Base-by-base conservation (phyloP, 257 asterid genomes). In the Verbascum thapsus region DNA sequence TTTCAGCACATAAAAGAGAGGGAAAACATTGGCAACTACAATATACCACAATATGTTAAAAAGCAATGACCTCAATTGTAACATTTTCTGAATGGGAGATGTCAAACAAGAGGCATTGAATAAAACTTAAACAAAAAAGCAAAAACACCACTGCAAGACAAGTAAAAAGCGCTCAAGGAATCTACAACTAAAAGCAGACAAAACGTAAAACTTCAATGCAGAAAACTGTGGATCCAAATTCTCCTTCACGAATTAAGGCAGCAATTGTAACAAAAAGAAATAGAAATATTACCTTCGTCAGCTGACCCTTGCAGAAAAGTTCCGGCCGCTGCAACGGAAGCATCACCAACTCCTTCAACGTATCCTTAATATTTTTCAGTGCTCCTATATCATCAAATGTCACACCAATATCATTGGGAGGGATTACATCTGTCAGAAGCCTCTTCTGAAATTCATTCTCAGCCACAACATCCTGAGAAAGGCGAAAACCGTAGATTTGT, bases 341-440 rank as follows among this genome's bases (percentile, higher is more conserved):
- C 97, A 90, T 90, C 81, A 90, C 96, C 78, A 89, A 71, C 80
- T 89, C 95, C 81, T 82, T 86, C 82, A 89, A 69, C 9, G 95
- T 84, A 73, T 89, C 97, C 64, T 89, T 89, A 64, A 89, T 94
- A 81, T 81, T 85, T 76, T 90, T 95, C 43, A 90, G 78, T 40
- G 97, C 97, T 72, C 97, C 97, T 69, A 90, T 85, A 81, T 90
- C 97, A 77, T 90, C 95, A 83, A 90, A 90, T 30, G 95, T 87
- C 44, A 90, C 96, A 39, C 96, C 96, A 68, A 90, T 85, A 69
- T 85, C 96, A 61, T 47, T 81, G 18, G 97, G 90, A 63, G 91
- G 87, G 37, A 87, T 85, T 45, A 90, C 95, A 76, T 85, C 90
- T n/a, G 80, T 82, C 57, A 85, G 84, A 75, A 90, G 97, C 66